Base-by-base conservation (phyloP, 805 yeast genomes). In the Sugiyamaella chiloensis region DNA sequence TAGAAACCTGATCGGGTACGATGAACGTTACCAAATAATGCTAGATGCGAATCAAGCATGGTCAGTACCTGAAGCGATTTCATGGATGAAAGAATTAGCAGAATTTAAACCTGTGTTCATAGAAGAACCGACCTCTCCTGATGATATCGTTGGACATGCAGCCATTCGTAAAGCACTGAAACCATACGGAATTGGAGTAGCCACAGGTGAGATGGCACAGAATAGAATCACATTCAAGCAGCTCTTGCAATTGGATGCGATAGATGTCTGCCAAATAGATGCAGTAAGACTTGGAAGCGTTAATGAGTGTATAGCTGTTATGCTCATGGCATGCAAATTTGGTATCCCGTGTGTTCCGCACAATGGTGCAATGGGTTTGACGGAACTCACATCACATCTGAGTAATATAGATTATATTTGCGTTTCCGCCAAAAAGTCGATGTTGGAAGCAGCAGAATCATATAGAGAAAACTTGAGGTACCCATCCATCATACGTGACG, bases 21-120 rank as follows among this genome's bases (percentile, higher is more conserved):
- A 46, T 5, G 61, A 65, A 36, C 66, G 65, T 36, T 59, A 62
- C 17, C 49, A 53, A 19, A 41, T 64, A 29, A 64, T 64, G 68
- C 57, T 64, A 19, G 68, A 64, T 44, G 68, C 68, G 23, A 64
- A 64, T 46, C 68, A 64, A 49, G 67, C 63, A 26, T 64, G 68
- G 68, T 50, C 59, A 11, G 68, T 64, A 23, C 68, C 67, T 8
- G 63, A 62, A 21, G 68, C 68, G 20, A 61, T 64, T 47, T 62
- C 58, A 20, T 61, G 57, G 50, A 59, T 64, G 59, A 50, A 52
- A 40, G 47, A 60, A 24, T 53, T 64, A 21, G 55, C 54, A n/a
- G 59, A 59, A 46, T 64, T 48, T 53, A 63, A 60, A 56, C 68
- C 67, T 9, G 59, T 60, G 58, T 64, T 64, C 43, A 64, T 64